Evolutionary conservation across 108 stramenopile genomes (phyloP).

Genomic region (Licmophora abbreviata): DNA sequence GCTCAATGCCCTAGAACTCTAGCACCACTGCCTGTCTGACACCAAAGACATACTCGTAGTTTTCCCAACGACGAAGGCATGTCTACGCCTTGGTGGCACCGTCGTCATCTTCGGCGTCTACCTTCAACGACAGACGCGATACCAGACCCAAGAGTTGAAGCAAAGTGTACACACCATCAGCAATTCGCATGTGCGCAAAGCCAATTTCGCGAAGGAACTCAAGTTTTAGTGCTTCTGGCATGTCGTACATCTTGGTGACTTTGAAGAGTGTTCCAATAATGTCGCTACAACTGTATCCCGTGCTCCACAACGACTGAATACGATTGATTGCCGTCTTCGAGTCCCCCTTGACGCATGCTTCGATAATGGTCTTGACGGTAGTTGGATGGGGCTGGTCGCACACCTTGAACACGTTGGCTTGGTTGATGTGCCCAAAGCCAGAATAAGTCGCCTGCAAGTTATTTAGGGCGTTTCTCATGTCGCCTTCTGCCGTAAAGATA

Average conservation of each 20-base stretch:
- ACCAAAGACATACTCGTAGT: too few species aligned
- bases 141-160: conserved; percentile 87
- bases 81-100: neutral
- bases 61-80: too few species aligned
- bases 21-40: too few species aligned
- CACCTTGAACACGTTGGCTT: conserved; percentile 92
- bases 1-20: too few species aligned
- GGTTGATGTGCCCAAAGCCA: conserved; percentile 84
- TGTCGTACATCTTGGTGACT: conserved; percentile 66
- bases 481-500: conserved; percentile 98
- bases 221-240: conserved; percentile 82
- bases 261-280: conserved; percentile 96
- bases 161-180: conserved; percentile 73
- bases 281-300: conserved; percentile 82
- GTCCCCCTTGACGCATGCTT: conserved; percentile 49
- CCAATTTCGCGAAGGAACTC: conserved; percentile 90
- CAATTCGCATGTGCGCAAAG: conserved; percentile 89
- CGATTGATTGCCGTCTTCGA: conserved; percentile 46
- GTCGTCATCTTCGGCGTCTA: neutral
- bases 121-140: conserved; percentile 61
- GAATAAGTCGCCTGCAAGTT: conserved; percentile 90
- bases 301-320: conserved; percentile 46
- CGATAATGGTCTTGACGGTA: conserved; percentile 73
- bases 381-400: conserved; percentile 99
- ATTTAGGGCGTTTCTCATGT: conserved; percentile 98